Evolutionary conservation across 805 yeast species (phyloP), one percentile per base, ranked within the genome.

Genomic region (Torulaspora maleeae): DNA sequence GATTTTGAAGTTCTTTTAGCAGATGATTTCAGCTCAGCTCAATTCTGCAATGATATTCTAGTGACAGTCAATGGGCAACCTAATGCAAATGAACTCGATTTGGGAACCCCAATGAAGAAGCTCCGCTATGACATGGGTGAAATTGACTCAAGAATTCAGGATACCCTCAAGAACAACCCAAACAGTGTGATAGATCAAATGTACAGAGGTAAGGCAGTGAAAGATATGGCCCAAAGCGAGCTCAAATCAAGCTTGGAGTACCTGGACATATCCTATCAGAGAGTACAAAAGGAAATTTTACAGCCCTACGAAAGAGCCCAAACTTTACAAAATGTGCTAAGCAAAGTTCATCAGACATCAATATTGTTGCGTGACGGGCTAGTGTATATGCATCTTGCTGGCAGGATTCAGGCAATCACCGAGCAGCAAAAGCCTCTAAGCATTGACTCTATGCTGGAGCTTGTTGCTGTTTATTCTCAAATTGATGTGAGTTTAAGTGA

Each of bases 331-430:
- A 43, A 47, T n/a, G 63, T 59, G 4, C 49, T 63, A 24, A 55
- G 58, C 47, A 64, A 63, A 41, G 53, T 64, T 19, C 66, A 64
- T 44, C 67, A 64, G 45, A 62, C 67, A 5, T 57, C 66, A 4
- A 59, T 51, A 28, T 39, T 63, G 8, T 44, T 64, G 38, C 55
- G 67, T 41, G 65, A 61, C 36, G 54, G 61, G 4, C 47, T 62
- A 22, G 47, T 61, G 15, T 60, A 55, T 34, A 34, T 61, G 11
- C 65, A 63, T 44, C 45, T 63, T 40, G 47, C 56, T 1, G 50
- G 55, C 16, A 58, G 55, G 44, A 48, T 63, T 12, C 47, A 53
- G 33, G n/a, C 41, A 13, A 19, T 56, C 17, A 35, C 40, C 6
- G 40, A 37, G 16, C 9, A 20, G 19, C 33, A 33, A 33, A 28